phyloP scores from a whole-genome alignment of 805 yeast genomes.

The Dipodascopsis uninucleata region DNA sequence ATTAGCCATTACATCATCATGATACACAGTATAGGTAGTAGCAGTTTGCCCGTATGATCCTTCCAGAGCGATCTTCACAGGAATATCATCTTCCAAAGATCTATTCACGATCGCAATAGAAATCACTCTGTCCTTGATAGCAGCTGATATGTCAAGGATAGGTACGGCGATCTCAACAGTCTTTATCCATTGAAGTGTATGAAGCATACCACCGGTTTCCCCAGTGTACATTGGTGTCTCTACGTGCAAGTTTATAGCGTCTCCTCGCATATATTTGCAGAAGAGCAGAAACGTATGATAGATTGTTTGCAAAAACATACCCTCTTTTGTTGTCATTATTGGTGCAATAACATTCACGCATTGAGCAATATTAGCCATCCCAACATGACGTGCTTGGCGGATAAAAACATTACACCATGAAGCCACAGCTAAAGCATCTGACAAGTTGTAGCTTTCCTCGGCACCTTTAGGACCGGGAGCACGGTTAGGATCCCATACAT shows the following conservation, averaged over 20 bases:
- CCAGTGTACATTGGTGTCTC: constrained; percentile 35
- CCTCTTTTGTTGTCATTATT: constrained; percentile 34
- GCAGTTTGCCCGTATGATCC: constrained; percentile 3
- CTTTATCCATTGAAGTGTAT: constrained; percentile 33
- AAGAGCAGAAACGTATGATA: constrained; percentile 35
- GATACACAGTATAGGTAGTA: constrained; percentile 5
- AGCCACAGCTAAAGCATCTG: constrained; percentile 39
- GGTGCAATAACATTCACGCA: constrained; percentile 40
- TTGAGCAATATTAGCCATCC: constrained; percentile 40
- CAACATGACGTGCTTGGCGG: constrained; percentile 35
- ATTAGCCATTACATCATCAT: constrained; percentile 6
- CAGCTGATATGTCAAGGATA: constrained; percentile 34
- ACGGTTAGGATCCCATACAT: constrained; percentile 39
- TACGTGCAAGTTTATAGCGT: constrained; percentile 36
- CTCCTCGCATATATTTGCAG: constrained; percentile 37
- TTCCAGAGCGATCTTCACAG: constrained; percentile 7
- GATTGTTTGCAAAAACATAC: constrained; percentile 36
- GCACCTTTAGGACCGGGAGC: constrained; percentile 37
- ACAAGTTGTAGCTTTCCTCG: constrained; percentile 36
- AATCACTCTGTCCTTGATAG: constrained; percentile 15
- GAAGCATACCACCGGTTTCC: constrained; percentile 29
- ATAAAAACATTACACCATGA: constrained; percentile 39
- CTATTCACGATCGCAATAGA: constrained; percentile 3
- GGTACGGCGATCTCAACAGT: constrained; percentile 29
- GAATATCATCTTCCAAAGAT: too few species aligned